Conservation (phyloP, 2,329 filamentous ascomycete species). For the Calcarisporium arbuscula region DNA sequence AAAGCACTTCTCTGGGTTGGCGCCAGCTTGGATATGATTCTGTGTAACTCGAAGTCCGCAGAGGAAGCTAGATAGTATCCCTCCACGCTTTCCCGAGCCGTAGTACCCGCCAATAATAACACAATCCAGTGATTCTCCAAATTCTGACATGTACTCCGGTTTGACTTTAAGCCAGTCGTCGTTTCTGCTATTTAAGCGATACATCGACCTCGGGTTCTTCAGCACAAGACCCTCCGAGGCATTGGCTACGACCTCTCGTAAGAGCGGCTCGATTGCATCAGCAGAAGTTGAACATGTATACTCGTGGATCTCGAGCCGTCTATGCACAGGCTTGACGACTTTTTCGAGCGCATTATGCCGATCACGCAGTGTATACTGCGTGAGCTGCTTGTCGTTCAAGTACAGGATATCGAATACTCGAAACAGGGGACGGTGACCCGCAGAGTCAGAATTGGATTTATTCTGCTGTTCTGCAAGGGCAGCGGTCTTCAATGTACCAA, state of each 20-base stretch:
- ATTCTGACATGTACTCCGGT: constrained; percentile 96
- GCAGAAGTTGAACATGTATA: constrained; percentile 60
- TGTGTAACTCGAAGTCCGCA: constrained; percentile 77
- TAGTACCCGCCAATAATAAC: constrained; percentile 89
- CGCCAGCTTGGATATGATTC: constrained; percentile 53
- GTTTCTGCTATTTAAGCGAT: constrained; percentile 81
- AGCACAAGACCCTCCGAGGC: constrained; percentile 85
- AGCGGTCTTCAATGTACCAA: constrained; percentile 89
- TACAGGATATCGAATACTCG: constrained; percentile 88
- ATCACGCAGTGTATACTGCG: constrained; percentile 75
- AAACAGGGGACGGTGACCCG: constrained; percentile 61
- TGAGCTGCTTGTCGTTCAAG: constrained; percentile 74
- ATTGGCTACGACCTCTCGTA: constrained; percentile 79
- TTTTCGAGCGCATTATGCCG: constrained; percentile 68
- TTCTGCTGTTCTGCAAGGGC: constrained; percentile 70
- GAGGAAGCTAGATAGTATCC: constrained; percentile 77
- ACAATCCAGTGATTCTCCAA: constrained; percentile 87
- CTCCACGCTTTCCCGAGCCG: constrained; percentile 79
- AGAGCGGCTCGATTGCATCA: constrained; percentile 68
- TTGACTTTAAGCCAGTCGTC: constrained; percentile 99
- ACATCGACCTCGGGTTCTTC: constrained; percentile 86
- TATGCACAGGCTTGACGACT: constrained; percentile 62
- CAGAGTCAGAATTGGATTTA: constrained; percentile 45
- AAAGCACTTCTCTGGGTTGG: constrained; percentile 67
- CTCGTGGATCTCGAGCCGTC: constrained; percentile 76